Evolutionary conservation across 208 protist species (phyloP).

Genomic region (Blechomonas ayalai): DNA sequence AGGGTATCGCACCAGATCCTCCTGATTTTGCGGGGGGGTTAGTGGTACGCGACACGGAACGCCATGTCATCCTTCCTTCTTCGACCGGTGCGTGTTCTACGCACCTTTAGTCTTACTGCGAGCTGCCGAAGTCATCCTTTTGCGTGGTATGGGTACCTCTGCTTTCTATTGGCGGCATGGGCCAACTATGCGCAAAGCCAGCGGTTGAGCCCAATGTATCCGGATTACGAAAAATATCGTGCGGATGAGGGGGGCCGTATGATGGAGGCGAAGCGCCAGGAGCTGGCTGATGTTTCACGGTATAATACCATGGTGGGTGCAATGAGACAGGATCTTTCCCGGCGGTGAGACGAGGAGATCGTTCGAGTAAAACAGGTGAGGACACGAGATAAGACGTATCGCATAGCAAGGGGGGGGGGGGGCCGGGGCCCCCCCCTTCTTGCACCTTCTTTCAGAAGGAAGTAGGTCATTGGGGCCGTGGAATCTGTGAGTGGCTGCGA

Average conservation of each 20-base stretch:
- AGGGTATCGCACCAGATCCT: too few relatives aligned
- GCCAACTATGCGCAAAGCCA: constrained; percentile 75
- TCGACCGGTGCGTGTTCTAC: constrained; percentile 23
- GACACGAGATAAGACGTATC: background rate
- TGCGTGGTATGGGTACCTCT: constrained; percentile 44
- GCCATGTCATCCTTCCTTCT: constrained; percentile 11
- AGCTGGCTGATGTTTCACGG: constrained; percentile 58
- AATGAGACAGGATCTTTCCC: constrained; percentile 56
- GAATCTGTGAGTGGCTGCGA: too few relatives aligned
- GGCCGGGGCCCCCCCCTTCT: background rate
- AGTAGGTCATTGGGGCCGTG: too few relatives aligned
- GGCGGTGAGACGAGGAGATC: background rate
- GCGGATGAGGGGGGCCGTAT: constrained; percentile 53
- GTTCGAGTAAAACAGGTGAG: background rate
- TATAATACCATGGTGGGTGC: constrained; percentile 74
- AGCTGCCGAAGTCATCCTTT: constrained; percentile 49
- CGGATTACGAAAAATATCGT: constrained; percentile 49
- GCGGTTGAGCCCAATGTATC: constrained; percentile 59
- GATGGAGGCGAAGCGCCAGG: constrained; percentile 68
- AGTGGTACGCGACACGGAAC: background rate
- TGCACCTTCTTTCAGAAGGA: too few relatives aligned
- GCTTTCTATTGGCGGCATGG: constrained; percentile 35
- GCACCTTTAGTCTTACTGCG: constrained; percentile 49
- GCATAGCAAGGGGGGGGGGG: background rate
- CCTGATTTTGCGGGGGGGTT: too few relatives aligned